Percentiles rank a stretch among this genome's conserved stretches.
Conservation (phyloP, 2,329 filamentous ascomycete species). For the Penicillium sp. region DNA sequence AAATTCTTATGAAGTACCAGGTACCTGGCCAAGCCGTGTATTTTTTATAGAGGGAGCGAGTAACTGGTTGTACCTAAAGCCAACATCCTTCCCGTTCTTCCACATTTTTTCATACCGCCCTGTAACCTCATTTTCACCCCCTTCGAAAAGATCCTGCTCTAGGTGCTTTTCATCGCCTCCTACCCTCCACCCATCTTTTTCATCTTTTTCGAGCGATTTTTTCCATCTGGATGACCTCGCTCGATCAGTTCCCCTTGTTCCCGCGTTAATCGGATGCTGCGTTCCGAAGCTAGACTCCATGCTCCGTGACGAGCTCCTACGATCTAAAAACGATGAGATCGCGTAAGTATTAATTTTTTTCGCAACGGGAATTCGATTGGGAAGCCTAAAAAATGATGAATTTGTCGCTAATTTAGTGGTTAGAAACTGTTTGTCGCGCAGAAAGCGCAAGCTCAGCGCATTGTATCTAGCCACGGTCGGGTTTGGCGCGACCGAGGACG, state of each 20-base stretch:
- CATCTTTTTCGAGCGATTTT: conserved; percentile 48
- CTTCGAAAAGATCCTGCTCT: conserved; percentile 19
- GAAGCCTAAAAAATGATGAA: conserved; percentile 14
- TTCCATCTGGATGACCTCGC: conserved; percentile 45
- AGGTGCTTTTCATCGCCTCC: conserved; percentile 35
- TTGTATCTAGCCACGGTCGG: conserved; percentile 77
- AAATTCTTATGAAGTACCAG: conserved; percentile 8
- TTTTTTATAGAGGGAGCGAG: conserved; percentile 10
- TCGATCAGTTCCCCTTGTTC: conserved; percentile 42
- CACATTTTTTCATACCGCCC: conserved; percentile 16
- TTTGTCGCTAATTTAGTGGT: conserved; percentile 41
- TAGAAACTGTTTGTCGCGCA: conserved; percentile 66
- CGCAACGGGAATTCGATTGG: conserved; percentile 7
- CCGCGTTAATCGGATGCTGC: conserved; percentile 53
- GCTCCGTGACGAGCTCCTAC: conserved; percentile 52
- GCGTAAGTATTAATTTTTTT: conserved; percentile 45
- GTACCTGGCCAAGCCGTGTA: conserved; percentile 12
- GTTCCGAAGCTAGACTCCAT: conserved; percentile 50
- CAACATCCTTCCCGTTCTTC: conserved; percentile 12
- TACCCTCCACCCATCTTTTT: conserved; percentile 42
- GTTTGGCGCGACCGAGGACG: conserved; percentile 53
- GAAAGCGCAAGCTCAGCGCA: conserved; percentile 88
- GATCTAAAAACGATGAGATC: conserved; percentile 53
- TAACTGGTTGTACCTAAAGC: conserved; percentile 14
- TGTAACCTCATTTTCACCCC: conserved; percentile 17